These are phyloP conservation scores for Peniophora sp. DNA, from an alignment of 1,284 basidiomycete genomes.

Conservation along the genomic window DNA sequence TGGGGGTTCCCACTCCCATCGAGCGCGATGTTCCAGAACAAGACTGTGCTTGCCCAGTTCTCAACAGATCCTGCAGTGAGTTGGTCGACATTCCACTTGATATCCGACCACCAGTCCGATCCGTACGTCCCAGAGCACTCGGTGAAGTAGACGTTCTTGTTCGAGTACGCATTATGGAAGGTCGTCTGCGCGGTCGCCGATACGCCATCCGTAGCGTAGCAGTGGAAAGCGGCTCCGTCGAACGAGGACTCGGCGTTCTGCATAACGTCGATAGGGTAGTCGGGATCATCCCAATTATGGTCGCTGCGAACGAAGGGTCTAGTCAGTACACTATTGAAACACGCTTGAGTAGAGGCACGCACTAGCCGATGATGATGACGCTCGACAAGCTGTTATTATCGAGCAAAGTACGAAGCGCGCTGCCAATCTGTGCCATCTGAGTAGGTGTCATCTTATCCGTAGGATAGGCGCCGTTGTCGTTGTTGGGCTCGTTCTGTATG, in stretches of 20 bases:
- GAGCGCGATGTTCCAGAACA: constrained; percentile 73
- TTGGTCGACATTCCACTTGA: constrained; percentile 77
- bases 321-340: too few relatives aligned
- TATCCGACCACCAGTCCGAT: constrained; percentile 73
- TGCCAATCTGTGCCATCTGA: constrained; percentile 34
- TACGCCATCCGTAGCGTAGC: constrained; percentile 25
- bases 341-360: too few relatives aligned
- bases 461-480: constrained; percentile 36
- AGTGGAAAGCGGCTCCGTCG: constrained; percentile 43
- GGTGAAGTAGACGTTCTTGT: constrained; percentile 44
- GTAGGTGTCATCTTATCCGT: constrained; percentile 29
- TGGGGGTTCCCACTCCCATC: constrained; percentile 52
- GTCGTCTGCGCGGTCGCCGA: constrained; percentile 28
- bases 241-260: constrained; percentile 36
- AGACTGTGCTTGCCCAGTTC: constrained; percentile 39
- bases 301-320: constrained; percentile 14
- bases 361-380: constrained; percentile 36
- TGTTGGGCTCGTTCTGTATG: constrained; percentile 47
- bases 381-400: constrained; percentile 33
- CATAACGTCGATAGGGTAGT: constrained; percentile 42
- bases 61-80: constrained; percentile 34
- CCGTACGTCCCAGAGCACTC: constrained; percentile 43
- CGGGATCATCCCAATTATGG: constrained; percentile 44
- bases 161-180: constrained; percentile 37
- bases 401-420: constrained; percentile 33